Base-by-base conservation (phyloP, 352 stramenopile species). In the Globisporangium uncinulatum region DNA sequence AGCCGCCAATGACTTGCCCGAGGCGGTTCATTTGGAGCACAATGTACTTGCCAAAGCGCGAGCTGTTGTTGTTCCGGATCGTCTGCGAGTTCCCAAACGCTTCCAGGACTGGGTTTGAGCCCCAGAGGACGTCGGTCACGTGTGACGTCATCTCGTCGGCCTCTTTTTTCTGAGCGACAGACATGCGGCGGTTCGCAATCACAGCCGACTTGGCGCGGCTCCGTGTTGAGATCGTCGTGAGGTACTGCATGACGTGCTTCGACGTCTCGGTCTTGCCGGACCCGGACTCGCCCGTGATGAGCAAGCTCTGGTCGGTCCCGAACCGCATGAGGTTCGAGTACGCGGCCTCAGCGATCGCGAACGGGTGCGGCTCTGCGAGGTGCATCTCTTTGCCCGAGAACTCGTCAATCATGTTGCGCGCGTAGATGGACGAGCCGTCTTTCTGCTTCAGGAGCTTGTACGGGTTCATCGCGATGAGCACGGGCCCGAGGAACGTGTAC, bases 221-320 rank as follows among this genome's bases (percentile, higher is more conserved):
- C 61, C 81, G 76, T 51, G 79, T 91, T 45, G 73, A 86, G 65
- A 94, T 81, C 58, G 79, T 88, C 29, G 92, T 95, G 29, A 99
- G 76, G 67, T 98, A 98, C 42, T 93, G 85, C 83, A 99, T 94
- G 17, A 97, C 87, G 76, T 97, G 94, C 76, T 98, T 99, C 62
- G 95, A 97, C 44, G 92, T 98, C 65, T 98, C 92, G 0, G 94
- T 98, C 79, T 98, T 98, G 51, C 93, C 93, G 39, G 89, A 82
- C 54, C 92, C 86, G 0, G 76, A 90, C 67, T 96, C 86, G 43
- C 83, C 73, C 45, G 87, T 94, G 58, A 91, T 91, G 56, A 94
- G 85, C 56, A 95, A 65, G 42, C 80, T 91, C 56, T 96, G 94
- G 71, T 92, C 76, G 46, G 81, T 71, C 48, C 76, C 69, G 57